Evolutionary conservation across 257 asterid species (phyloP), one percentile per base, ranked within the genome.

Genomic region (Solanum megistacrolobum): DNA sequence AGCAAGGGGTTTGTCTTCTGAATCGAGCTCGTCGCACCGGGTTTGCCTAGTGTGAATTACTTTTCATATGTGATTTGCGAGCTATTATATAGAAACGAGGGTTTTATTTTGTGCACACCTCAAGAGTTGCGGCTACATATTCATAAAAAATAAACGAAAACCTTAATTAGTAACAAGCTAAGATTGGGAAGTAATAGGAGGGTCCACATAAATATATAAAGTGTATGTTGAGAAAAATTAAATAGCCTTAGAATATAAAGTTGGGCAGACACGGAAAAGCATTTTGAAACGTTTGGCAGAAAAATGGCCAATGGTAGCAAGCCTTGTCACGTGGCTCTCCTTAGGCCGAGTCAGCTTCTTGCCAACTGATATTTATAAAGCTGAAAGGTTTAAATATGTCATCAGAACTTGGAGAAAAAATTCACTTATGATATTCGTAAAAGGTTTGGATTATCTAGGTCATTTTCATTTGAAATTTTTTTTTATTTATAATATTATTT

Each of bases 251-350:
- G 21, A 52, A 52, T 52, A 52, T 52, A 55, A 58, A 20, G 66
- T 58, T 58, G 5, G 27, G 66, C 66, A 58, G 66, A 58, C 62
- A 52, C 25, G 12, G 27, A 3, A 9, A 78, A 68, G 35, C 16
- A 66, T 23, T 21, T 84, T 48, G 38, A 60, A 76, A 38, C 55
- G 3, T 85, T 36, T 55, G 84, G 69, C 87, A 79, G 38, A 41
- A 27, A 79, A 83, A 85, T 69, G 84, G 87, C 91, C 90, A 88
- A 74, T 86, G 86, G 87, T 76, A 83, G 43, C 60, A 23, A 12
- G 12, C 52, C 29, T 39, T 23, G 74, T 87, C 90, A 92, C 92
- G 94, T 91, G 92, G 88, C 89, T 66, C 25, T 18, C 73, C 62
- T 79, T 55, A 55, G 62, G 66, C 25, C 12, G 66, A 58, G 66